phyloP scores from a whole-genome alignment of 2,329 filamentous ascomycete genomes.

The Trichophyton rubrum region DNA sequence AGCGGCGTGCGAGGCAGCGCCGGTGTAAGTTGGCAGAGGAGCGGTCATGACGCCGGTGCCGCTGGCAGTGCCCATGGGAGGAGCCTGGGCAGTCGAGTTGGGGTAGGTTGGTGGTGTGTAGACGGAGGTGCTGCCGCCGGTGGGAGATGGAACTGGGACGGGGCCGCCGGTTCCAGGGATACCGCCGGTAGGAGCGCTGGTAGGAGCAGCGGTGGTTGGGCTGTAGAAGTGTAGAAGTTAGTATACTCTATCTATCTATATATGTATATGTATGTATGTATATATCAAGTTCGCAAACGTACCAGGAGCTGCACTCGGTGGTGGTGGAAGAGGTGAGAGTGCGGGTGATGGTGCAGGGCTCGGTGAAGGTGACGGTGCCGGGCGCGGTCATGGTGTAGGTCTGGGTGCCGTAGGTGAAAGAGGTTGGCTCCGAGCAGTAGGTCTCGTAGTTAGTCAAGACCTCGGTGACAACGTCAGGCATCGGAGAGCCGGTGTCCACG shows the following conservation, averaged over 20 bases:
- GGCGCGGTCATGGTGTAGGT: conserved; percentile 59
- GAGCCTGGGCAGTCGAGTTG: conserved; percentile 14
- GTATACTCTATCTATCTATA: background rate
- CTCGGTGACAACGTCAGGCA: conserved; percentile 10
- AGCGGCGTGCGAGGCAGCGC: conserved; percentile 38
- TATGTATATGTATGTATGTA: too few relatives aligned
- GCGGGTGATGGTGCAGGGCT: conserved; percentile 53
- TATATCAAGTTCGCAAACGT: conserved; percentile 14
- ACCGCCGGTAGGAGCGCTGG: conserved; percentile 6
- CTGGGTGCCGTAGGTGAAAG: conserved; percentile 49
- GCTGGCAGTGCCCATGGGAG: conserved; percentile 14
- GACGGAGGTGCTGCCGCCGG: conserved; percentile 16
- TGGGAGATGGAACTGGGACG: conserved; percentile 10
- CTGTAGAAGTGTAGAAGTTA: conserved; percentile 8
- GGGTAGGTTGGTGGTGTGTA: conserved; percentile 15
- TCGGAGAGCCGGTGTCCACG: conserved; percentile 10
- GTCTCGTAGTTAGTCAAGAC: conserved; percentile 52
- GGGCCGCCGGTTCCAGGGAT: background rate
- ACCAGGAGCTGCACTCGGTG: conserved; percentile 32
- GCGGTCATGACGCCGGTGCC: conserved; percentile 18
- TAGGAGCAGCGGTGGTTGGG: background rate
- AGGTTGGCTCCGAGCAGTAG: conserved; percentile 58
- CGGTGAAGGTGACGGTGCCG: conserved; percentile 57
- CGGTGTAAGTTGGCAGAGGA: conserved; percentile 33
- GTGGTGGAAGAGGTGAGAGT: conserved; percentile 44